Conservation (phyloP, 441 rosid species). For the Erodium moschatum region DNA sequence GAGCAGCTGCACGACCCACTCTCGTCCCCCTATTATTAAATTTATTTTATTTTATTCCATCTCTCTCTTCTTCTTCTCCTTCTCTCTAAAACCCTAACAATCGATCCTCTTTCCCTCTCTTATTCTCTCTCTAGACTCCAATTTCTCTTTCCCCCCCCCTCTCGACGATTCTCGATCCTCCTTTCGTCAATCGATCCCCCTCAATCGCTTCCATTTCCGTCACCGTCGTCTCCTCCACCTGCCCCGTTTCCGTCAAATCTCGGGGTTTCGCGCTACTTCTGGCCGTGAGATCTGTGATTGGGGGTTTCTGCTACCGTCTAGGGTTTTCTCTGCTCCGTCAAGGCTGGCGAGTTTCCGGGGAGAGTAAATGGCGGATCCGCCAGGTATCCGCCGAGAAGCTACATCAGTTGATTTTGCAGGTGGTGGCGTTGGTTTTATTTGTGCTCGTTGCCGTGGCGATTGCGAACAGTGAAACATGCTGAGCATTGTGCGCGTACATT, state of each 20-base stretch:
- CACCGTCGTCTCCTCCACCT: neutral
- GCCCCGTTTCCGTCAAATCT: neutral
- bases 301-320: neutral
- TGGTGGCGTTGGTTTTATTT: neutral
- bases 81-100: too few relatives aligned
- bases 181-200: neutral
- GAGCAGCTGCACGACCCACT: too few relatives aligned
- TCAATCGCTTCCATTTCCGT: neutral
- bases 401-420: neutral
- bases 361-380: slow-evolving; percentile 44
- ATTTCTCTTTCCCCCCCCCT: neutral
- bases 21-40: too few relatives aligned
- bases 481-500: slow-evolving; percentile 92
- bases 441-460: slow-evolving; percentile 20
- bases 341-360: slow-evolving; percentile 21
- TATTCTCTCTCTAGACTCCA: neutral
- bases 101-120: neutral
- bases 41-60: neutral
- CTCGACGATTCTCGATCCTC: slow-evolving; percentile 9
- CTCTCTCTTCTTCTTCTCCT: too few relatives aligned
- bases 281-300: slow-evolving; percentile 20
- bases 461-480: slow-evolving; percentile 67
- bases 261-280: slow-evolving; percentile 6
- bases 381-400: slow-evolving; percentile 10
- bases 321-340: too few relatives aligned